Percentiles rank a stretch among this genome's conserved stretches.
Evolutionary conservation across 106 monocot species (phyloP).

Genomic region (Dendrobium nobile): DNA sequence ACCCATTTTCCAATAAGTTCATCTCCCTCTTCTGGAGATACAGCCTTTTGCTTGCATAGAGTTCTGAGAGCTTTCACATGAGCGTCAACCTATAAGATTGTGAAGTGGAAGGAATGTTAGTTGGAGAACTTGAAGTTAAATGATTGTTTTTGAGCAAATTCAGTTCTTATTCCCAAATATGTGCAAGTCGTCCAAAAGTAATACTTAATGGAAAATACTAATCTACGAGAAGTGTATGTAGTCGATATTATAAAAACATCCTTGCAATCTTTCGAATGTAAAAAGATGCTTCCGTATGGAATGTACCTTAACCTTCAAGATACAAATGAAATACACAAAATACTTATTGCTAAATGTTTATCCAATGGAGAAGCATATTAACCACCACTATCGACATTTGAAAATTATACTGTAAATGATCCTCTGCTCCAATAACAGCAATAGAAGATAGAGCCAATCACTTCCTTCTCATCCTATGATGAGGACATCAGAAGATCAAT

Average conservation of each 20-base stretch:
- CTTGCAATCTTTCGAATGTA: not conserved
- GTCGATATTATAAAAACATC: not conserved
- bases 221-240: not conserved
- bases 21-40: constrained; percentile 47
- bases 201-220: not conserved
- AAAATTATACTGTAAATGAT: not conserved
- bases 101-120: constrained; percentile 6
- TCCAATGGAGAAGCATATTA: not conserved
- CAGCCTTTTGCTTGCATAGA: constrained; percentile 80
- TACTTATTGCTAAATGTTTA: not conserved
- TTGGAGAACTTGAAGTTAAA: not conserved
- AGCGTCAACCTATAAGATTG: constrained; percentile 71
- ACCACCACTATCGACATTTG: not conserved
- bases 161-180: not conserved
- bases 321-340: not conserved
- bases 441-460: not conserved
- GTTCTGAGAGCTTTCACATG: constrained; percentile 89
- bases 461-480: not conserved
- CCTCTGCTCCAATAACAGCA: not conserved
- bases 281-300: not conserved
- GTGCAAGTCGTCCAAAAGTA: not conserved
- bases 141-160: not conserved
- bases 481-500: no score
- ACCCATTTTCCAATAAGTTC: constrained; percentile 74
- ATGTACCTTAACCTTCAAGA: not conserved